These are phyloP conservation scores for Ceratobasidium theobromae DNA, from an alignment of 1,284 basidiomycete genomes.

Conservation along the genomic window DNA sequence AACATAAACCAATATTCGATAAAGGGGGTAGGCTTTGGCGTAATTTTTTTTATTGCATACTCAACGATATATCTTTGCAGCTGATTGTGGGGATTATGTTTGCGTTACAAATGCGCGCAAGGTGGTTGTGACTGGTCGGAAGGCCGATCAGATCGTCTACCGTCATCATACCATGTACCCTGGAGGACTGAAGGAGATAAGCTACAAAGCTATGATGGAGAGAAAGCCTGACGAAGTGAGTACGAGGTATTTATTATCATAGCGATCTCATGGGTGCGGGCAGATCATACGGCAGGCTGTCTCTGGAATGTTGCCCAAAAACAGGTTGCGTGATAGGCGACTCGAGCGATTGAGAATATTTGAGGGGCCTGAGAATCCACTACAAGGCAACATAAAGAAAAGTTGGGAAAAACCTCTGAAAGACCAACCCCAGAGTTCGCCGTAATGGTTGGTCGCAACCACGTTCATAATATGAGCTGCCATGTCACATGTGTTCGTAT, in stretches of 20 bases:
- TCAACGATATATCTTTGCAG: conserved; percentile 46
- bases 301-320: conserved; percentile 95
- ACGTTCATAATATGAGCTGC: too few relatives aligned
- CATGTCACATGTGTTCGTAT: too few relatives aligned
- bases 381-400: conserved; percentile 42
- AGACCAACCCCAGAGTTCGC: neutral
- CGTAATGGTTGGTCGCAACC: neutral
- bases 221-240: conserved; percentile 90
- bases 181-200: conserved; percentile 89
- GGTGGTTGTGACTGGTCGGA: conserved; percentile 87
- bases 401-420: conserved; percentile 34
- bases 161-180: conserved; percentile 91
- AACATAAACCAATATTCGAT: conserved; percentile 98
- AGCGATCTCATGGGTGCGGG: conserved; percentile 1
- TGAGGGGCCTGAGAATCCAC: conserved; percentile 54
- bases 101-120: conserved; percentile 89
- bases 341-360: conserved; percentile 86
- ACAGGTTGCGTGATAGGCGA: conserved; percentile 84
- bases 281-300: conserved; percentile 95
- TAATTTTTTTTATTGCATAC: neutral
- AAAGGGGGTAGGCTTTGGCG: conserved; percentile 64
- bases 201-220: conserved; percentile 78
- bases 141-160: conserved; percentile 86
- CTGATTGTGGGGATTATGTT: conserved; percentile 97
- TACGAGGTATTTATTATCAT: conserved; percentile 32